phyloP scores from a whole-genome alignment of 2,329 filamentous ascomycete species.

The Aureobasidium namibiae region DNA sequence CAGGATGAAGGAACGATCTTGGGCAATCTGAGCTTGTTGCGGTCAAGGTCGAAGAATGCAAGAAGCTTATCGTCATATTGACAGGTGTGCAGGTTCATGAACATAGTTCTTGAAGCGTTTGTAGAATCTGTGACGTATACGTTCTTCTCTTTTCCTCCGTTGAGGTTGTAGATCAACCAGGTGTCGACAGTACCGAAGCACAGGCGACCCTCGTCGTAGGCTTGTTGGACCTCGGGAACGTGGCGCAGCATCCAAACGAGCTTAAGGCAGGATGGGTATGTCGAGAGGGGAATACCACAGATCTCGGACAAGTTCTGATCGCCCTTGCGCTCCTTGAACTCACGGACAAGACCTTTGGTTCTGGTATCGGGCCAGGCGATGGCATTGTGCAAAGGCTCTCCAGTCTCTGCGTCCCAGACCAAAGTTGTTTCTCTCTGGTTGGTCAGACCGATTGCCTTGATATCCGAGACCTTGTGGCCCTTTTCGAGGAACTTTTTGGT shows the following conservation, averaged over 20 bases:
- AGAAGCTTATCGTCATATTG: constrained; percentile 70
- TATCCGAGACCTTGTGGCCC: constrained; percentile 58
- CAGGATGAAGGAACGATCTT: constrained; percentile 74
- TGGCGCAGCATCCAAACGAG: constrained; percentile 72
- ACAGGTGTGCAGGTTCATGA: constrained; percentile 77
- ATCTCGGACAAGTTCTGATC: constrained; percentile 60
- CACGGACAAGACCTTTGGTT: constrained; percentile 64
- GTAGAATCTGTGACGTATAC: constrained; percentile 75
- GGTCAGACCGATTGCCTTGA: constrained; percentile 72
- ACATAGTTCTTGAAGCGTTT: constrained; percentile 88
- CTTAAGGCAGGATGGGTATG: constrained; percentile 79
- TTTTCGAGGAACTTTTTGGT: constrained; percentile 59
- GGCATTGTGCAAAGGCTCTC: constrained; percentile 70
- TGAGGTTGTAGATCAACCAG: constrained; percentile 75
- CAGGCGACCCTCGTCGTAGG: constrained; percentile 65
- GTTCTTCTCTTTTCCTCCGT: constrained; percentile 58
- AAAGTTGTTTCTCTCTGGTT: constrained; percentile 82
- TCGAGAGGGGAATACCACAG: constrained; percentile 74
- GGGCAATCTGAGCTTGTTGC: constrained; percentile 61
- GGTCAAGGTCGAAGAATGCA: constrained; percentile 69
- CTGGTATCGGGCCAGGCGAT: constrained; percentile 85
- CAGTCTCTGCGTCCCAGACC: constrained; percentile 75
- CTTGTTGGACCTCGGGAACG: constrained; percentile 56
- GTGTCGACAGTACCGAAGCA: constrained; percentile 82
- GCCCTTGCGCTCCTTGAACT: constrained; percentile 58